phyloP scores from a whole-genome alignment of 2,329 filamentous ascomycete genomes.

The Torrubiellomyces zombiae region DNA sequence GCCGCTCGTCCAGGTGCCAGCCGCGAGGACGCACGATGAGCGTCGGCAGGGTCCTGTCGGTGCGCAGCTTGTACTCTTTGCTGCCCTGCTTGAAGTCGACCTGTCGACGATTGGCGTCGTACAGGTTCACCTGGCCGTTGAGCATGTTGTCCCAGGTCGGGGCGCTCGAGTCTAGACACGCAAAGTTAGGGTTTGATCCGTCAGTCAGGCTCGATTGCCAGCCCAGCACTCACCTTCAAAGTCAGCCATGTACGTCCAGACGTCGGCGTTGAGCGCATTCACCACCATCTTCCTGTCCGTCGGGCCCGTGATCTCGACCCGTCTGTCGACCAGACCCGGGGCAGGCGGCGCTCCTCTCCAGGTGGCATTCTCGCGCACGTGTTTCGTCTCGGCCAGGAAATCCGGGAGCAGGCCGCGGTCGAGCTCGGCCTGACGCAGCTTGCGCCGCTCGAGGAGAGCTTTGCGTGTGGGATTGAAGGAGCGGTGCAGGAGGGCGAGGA shows the following conservation, averaged over 20 bases:
- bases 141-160: slow-evolving; percentile 99
- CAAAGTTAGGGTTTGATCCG: slow-evolving; percentile 1
- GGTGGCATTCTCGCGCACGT: slow-evolving; percentile 83
- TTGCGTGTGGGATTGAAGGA: slow-evolving; percentile 87
- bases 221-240: slow-evolving; percentile 86
- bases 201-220: not conserved
- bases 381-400: slow-evolving; percentile 88
- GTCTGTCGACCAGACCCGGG: slow-evolving; percentile 79
- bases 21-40: slow-evolving; percentile 88
- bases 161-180: slow-evolving; percentile 61
- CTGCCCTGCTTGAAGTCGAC: slow-evolving; percentile 90
- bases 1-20: slow-evolving; percentile 98
- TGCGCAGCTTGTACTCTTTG: slow-evolving; percentile 96
- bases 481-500: slow-evolving; percentile 85
- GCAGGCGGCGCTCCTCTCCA: slow-evolving; percentile 90
- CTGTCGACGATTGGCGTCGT: slow-evolving; percentile 85
- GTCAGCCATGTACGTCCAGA: slow-evolving; percentile 99
- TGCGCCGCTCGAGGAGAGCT: slow-evolving; percentile 70
- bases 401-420: slow-evolving; percentile 80
- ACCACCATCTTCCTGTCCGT: slow-evolving; percentile 99
- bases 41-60: slow-evolving; percentile 69
- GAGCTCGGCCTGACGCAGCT: slow-evolving; percentile 77
- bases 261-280: slow-evolving; percentile 87
- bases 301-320: slow-evolving; percentile 93
- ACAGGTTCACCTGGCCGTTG: slow-evolving; percentile 93